Evolutionary conservation across 306 rosid species (phyloP).

Genomic region (Quercus wislizeni): DNA sequence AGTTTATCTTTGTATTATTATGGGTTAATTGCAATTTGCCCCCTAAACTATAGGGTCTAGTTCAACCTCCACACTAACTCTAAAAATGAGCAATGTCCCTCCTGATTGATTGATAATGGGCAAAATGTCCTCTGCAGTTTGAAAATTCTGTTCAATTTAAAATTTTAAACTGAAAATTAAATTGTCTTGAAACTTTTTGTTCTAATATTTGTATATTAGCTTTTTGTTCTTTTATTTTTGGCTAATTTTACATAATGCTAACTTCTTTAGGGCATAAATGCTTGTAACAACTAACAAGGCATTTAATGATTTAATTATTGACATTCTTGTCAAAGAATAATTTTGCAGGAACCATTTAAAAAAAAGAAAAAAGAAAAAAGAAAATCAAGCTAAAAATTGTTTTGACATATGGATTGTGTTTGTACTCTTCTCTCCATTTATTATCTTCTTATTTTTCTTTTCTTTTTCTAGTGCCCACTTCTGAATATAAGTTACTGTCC

Average conservation of each 20-base stretch:
- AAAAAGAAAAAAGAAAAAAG: no score
- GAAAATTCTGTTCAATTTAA: no score
- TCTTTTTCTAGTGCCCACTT: constrained; percentile 47
- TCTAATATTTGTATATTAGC: no score
- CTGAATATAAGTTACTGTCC: constrained; percentile 57
- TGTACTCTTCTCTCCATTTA: neutral
- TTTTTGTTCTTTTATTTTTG: neutral
- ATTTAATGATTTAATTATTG: neutral
- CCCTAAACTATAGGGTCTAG: neutral
- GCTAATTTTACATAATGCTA: neutral
- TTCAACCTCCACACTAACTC: no score
- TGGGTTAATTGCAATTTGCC: no score
- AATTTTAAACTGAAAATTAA: no score
- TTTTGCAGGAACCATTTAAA: no score
- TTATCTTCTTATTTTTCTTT: neutral
- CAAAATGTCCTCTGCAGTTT: no score
- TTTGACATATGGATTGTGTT: neutral
- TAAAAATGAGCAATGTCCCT: no score
- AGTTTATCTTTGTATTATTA: neutral
- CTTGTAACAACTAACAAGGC: neutral
- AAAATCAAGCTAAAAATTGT: neutral
- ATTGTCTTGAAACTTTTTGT: no score
- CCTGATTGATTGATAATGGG: no score
- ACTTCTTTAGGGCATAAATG: neutral
- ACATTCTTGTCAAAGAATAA: neutral